Conservation (phyloP, 2,329 filamentous ascomycete species). For the Stylonectria norvegica region DNA sequence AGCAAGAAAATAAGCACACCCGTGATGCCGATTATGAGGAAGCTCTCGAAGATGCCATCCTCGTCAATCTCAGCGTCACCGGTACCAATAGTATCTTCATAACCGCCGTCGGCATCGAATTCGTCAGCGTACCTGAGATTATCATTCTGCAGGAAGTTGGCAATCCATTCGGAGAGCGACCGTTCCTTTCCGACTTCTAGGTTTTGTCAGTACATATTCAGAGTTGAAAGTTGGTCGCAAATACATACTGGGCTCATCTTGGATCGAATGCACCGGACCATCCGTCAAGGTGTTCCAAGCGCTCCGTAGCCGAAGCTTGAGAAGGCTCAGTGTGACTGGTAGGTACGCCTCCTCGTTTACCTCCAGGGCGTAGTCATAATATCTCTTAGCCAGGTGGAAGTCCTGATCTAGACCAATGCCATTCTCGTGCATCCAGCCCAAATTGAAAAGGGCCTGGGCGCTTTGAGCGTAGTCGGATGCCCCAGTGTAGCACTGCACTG, state of each 20-base stretch:
- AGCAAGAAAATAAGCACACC: constrained; percentile 72
- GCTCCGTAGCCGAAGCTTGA: constrained; percentile 80
- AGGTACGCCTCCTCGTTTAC: constrained; percentile 93
- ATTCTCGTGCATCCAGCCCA: constrained; percentile 99
- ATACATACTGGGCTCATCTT: constrained; percentile 77
- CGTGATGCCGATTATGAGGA: constrained; percentile 77
- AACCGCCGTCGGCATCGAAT: constrained; percentile 50
- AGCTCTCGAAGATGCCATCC: constrained; percentile 76
- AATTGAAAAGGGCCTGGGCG: constrained; percentile 92
- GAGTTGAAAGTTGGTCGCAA: neutral
- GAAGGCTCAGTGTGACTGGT: constrained; percentile 81
- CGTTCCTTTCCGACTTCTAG: constrained; percentile 67
- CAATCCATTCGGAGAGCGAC: constrained; percentile 81
- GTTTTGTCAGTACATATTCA: constrained; percentile 27
- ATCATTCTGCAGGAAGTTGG: constrained; percentile 75
- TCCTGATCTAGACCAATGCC: constrained; percentile 90
- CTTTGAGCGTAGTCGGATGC: constrained; percentile 89
- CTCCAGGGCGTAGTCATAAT: constrained; percentile 88
- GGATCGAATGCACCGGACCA: constrained; percentile 88
- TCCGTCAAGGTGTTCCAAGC: constrained; percentile 93
- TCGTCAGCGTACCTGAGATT: constrained; percentile 63
- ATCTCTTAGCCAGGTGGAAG: constrained; percentile 93
- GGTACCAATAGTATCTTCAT: constrained; percentile 54
- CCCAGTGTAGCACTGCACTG: constrained; percentile 86
- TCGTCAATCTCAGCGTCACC: constrained; percentile 62